Conservation (phyloP, 345 rosid genomes). For the Hypericum androsaemum region DNA sequence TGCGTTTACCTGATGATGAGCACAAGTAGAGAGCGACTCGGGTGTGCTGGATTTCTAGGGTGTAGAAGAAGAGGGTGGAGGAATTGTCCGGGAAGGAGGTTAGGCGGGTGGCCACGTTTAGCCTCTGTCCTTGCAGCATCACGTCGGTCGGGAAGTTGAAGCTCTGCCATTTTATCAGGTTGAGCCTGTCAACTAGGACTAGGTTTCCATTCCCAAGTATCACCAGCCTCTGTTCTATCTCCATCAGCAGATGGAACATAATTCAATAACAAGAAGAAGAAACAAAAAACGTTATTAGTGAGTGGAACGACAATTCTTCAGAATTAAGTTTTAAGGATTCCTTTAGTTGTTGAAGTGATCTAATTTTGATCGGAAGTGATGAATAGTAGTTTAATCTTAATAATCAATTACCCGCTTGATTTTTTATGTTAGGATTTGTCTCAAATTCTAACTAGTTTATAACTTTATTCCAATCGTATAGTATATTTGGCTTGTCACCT, state of each 20-base stretch:
- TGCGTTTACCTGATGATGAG: constrained; percentile 32
- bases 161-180: constrained; percentile 80
- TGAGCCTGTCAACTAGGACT: constrained; percentile 45
- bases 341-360: no score
- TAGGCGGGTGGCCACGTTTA: constrained; percentile 70
- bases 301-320: no score
- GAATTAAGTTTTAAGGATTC: no score
- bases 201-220: constrained; percentile 60
- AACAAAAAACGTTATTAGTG: neutral
- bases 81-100: constrained; percentile 67
- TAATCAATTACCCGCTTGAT: no score
- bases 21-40: constrained; percentile 54
- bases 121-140: constrained; percentile 69
- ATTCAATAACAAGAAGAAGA: constrained; percentile 7
- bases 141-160: constrained; percentile 89
- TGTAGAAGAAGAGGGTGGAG: constrained; percentile 38
- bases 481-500: no score
- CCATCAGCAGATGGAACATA: no score
- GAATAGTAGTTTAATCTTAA: no score
- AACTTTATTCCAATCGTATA: no score
- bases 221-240: constrained; percentile 49
- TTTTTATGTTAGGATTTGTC: no score
- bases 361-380: no score
- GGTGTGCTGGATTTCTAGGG: constrained; percentile 54
- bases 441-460: no score